Percentiles rank a stretch among this genome's conserved stretches.
These are phyloP conservation scores for Rosellinia necatrix DNA, from an alignment of 2,329 filamentous ascomycete species.

Conservation along the genomic window DNA sequence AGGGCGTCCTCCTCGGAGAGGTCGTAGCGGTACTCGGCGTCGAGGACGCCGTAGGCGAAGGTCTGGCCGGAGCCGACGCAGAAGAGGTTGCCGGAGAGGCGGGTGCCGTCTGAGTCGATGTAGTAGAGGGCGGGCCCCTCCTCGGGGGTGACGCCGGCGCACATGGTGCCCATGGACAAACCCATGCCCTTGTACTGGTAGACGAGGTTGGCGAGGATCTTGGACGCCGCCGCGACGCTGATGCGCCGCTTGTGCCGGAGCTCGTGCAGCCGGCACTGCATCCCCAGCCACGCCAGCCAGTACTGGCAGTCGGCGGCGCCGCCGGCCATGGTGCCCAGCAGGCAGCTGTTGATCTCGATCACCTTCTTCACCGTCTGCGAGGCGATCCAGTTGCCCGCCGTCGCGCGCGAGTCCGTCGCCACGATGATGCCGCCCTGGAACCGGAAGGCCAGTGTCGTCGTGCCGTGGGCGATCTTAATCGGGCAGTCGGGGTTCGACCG, in stretches of 20 bases:
- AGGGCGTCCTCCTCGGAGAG: slow-evolving; percentile 85
- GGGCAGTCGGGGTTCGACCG: slow-evolving; percentile 94
- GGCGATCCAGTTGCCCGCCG: slow-evolving; percentile 98
- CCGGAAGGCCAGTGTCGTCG: slow-evolving; percentile 95
- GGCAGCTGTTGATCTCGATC: slow-evolving; percentile 93
- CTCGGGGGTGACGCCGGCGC: slow-evolving; percentile 91
- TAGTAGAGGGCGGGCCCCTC: slow-evolving; percentile 98
- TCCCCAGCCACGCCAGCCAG: slow-evolving; percentile 98
- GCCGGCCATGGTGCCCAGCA: slow-evolving; percentile 97
- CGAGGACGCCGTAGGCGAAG: slow-evolving; percentile 96
- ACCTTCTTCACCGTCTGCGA: slow-evolving; percentile 99
- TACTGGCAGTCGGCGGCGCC: slow-evolving; percentile 99
- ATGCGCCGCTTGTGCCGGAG: slow-evolving; percentile 99
- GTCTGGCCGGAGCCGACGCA: slow-evolving; percentile 98
- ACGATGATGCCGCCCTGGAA: slow-evolving; percentile 99
- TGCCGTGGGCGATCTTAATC: slow-evolving; percentile 99
- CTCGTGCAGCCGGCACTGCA: slow-evolving; percentile 99
- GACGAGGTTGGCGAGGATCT: slow-evolving; percentile 97
- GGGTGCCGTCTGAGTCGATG: slow-evolving; percentile 95
- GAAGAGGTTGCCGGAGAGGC: slow-evolving; percentile 92
- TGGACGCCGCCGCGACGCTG: slow-evolving; percentile 93
- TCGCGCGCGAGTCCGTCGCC: slow-evolving; percentile 95
- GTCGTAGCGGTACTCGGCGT: slow-evolving; percentile 93
- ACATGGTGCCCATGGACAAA: slow-evolving; percentile 99
- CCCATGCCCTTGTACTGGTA: slow-evolving; percentile 99